phyloP scores from a whole-genome alignment of 2,329 filamentous ascomycete genomes.

The Ophiocordyceps robertsii region DNA sequence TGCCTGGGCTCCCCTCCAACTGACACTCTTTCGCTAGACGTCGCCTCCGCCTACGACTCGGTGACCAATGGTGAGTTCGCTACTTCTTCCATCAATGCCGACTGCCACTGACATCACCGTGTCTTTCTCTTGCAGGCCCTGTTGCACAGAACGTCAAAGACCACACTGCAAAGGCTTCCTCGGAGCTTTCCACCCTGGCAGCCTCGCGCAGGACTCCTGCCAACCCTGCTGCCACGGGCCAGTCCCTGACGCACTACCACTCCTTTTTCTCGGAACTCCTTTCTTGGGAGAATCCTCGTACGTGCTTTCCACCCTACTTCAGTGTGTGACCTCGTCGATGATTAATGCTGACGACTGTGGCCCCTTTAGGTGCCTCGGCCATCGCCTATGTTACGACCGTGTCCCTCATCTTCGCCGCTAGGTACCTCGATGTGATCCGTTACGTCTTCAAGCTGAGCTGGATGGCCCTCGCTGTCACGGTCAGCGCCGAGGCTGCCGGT shows the following conservation, averaged over 20 bases:
- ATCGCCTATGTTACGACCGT: constrained; percentile 49
- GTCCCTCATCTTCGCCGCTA: constrained; percentile 44
- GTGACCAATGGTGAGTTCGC: constrained; percentile 28
- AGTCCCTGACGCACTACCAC: constrained; percentile 56
- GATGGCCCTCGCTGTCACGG: constrained; percentile 45
- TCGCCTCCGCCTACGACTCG: constrained; percentile 32
- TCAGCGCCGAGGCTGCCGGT: constrained; percentile 46
- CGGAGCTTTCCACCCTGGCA: constrained; percentile 45
- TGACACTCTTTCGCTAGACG: constrained; percentile 26
- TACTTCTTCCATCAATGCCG: not conserved
- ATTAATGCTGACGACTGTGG: constrained; percentile 3
- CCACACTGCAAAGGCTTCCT: constrained; percentile 38
- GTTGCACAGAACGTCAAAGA: constrained; percentile 46
- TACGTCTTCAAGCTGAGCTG: constrained; percentile 53
- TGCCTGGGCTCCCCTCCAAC: constrained; percentile 6
- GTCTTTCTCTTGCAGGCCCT: constrained; percentile 28
- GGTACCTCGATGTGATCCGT: constrained; percentile 54
- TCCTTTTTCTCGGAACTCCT: constrained; percentile 57
- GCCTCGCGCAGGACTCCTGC: constrained; percentile 40
- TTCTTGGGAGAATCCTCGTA: constrained; percentile 57
- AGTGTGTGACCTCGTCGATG: too few species aligned
- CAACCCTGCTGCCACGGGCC: constrained; percentile 42
- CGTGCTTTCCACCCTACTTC: constrained; percentile 10
- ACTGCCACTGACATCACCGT: not conserved
- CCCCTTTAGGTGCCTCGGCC: constrained; percentile 41